Base-by-base conservation (phyloP, 1,284 basidiomycete species). In the Trametes hirsuta region DNA sequence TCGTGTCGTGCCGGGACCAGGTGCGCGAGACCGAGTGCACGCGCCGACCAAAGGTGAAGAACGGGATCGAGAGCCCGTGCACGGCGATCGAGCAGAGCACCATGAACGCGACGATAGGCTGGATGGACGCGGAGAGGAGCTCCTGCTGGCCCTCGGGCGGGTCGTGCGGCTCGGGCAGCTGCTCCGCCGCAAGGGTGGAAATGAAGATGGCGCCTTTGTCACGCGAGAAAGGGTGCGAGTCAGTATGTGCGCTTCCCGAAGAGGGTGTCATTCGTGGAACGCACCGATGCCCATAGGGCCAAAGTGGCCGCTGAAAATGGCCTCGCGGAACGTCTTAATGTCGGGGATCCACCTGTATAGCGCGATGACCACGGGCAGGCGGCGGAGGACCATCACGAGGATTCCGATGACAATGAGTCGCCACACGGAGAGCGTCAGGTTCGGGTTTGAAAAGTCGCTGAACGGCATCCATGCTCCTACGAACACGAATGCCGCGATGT, bases 391-490 rank as follows among this genome's bases (percentile, higher is more conserved):
- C 39, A 98, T 78, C 22, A 97, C 83, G 46, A 89, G 79, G 50
- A 97, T 81, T 1, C 90, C 91, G 48, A 95, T 83, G 34, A 94
- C 87, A 54, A 96, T 76, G 14, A 98, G 81, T 36, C 94, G 81
- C 91, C 94, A 94, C 12, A 92, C 86, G 39, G 82, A 84, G 58
- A 97, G 78, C 1, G 88, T 86, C 59, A 93, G 77, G n/a, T 75
- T 76, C 0, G 78, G 75, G 71, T 92, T 80, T 41, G 76, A 77
- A 76, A 95, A 98, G 46, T 83, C 79, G 68, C 81, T 75, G 75
- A 98, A 98, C 0, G 95, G 95, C 84, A 95, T 95, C 86, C 95
- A 94, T 39, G 95, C 95, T 60, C 95, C 95, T 58, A 97, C 90
- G 72, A 91, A 97, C 57, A 97, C 87, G 78, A 97, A 97, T 1